These are phyloP conservation scores for Helminthosporium solani DNA, from an alignment of 2,329 filamentous ascomycete genomes.

Conservation along the genomic window DNA sequence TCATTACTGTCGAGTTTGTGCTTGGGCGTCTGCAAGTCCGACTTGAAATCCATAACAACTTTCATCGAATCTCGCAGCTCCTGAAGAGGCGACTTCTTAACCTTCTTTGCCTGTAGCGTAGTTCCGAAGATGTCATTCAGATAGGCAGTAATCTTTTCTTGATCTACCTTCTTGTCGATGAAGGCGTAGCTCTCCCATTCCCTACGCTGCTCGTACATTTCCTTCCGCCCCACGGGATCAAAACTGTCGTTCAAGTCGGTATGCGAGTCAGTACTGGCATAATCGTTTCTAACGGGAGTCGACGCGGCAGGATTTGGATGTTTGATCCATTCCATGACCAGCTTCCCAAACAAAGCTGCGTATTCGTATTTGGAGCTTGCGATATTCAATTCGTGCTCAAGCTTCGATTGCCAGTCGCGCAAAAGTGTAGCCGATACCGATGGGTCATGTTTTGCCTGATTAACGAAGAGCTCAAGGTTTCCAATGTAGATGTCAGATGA, in stretches of 20 bases:
- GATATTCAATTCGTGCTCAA: slow-evolving; percentile 27
- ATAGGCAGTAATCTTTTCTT: slow-evolving; percentile 50
- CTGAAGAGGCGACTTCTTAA: slow-evolving; percentile 42
- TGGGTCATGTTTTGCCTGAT: slow-evolving; percentile 29
- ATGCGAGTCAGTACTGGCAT: slow-evolving; percentile 5
- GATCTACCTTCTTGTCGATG: slow-evolving; percentile 49
- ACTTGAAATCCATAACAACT: slow-evolving; percentile 21
- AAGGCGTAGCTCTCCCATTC: slow-evolving; percentile 61
- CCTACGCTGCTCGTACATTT: slow-evolving; percentile 45
- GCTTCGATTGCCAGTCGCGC: slow-evolving; percentile 23
- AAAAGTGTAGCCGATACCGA: slow-evolving; percentile 25
- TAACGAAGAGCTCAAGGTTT: slow-evolving; percentile 27
- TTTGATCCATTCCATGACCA: slow-evolving; percentile 33
- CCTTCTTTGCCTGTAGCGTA: slow-evolving; percentile 44
- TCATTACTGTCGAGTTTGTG: slow-evolving; percentile 21
- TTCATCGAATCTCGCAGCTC: slow-evolving; percentile 44
- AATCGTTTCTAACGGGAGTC: not conserved
- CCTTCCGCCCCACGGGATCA: slow-evolving; percentile 45
- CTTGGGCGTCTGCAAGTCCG: slow-evolving; percentile 16
- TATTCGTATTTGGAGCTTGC: slow-evolving; percentile 34
- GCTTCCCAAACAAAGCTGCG: slow-evolving; percentile 26
- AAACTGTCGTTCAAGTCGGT: slow-evolving; percentile 36
- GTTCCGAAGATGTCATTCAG: slow-evolving; percentile 54
- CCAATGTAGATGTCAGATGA: slow-evolving; percentile 13
- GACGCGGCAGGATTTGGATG: slow-evolving; percentile 21